A percentile compares a stretch with the other conserved stretches of the same genome.
phyloP scores from a whole-genome alignment of 1,284 basidiomycete species.

The Tylopilus sp. region DNA sequence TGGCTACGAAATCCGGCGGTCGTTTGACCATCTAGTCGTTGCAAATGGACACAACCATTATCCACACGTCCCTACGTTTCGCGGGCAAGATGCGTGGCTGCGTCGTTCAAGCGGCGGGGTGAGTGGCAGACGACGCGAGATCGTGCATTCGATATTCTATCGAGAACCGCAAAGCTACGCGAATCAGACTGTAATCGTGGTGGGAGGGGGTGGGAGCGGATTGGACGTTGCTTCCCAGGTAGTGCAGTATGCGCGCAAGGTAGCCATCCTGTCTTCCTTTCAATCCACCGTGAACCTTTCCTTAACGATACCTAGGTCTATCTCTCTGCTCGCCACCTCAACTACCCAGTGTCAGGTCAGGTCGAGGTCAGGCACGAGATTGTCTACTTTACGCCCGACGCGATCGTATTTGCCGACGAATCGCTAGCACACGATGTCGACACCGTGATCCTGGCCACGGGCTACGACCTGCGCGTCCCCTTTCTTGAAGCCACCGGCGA shows the following conservation, averaged over 20 bases:
- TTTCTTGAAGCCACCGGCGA: conserved; percentile 47
- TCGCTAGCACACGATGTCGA: conserved; percentile 43
- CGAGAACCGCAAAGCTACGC: conserved; percentile 46
- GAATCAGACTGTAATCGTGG: conserved; percentile 47
- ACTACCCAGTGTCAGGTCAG: conserved; percentile 30
- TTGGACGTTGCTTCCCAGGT: conserved; percentile 49
- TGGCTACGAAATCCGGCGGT: conserved; percentile 13
- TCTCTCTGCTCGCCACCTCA: conserved; percentile 39
- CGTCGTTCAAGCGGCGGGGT: conserved; percentile 26
- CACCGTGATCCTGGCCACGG: conserved; percentile 51
- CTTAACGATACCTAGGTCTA: conserved; percentile 38
- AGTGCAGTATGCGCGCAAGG: conserved; percentile 41
- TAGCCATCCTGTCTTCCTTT: conserved; percentile 14
- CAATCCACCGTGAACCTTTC: too few relatives aligned
- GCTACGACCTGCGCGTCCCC: conserved; percentile 53
- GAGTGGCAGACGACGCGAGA: conserved; percentile 32
- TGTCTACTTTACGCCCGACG: conserved; percentile 45
- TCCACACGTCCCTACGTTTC: conserved; percentile 46
- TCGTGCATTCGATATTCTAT: conserved; percentile 57
- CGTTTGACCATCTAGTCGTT: conserved; percentile 54
- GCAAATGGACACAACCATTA: conserved; percentile 54
- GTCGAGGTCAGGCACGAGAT: conserved; percentile 44
- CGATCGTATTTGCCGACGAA: conserved; percentile 49
- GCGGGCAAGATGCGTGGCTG: conserved; percentile 51
- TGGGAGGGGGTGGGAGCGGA: conserved; percentile 53